Evolutionary conservation across 176 grass and related monocot species (phyloP).

Genomic region (Hsuehochloa calcarea): DNA sequence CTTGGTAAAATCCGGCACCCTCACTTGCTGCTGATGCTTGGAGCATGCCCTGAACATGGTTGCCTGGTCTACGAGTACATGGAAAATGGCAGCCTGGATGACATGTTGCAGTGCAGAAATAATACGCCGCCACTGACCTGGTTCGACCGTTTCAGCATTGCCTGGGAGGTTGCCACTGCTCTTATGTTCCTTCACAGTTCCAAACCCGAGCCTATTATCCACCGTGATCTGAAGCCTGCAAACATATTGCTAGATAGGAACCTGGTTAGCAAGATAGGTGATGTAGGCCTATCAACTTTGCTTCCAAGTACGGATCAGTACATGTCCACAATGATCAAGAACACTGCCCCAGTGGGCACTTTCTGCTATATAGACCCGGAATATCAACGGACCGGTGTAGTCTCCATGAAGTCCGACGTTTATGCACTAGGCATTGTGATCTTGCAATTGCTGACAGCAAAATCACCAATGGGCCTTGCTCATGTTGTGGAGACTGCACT

Average conservation of each 20-base stretch:
- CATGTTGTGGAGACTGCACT: constrained; percentile 57
- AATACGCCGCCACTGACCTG: constrained; percentile 47
- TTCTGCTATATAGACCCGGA: constrained; percentile 98
- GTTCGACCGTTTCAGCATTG: constrained; percentile 69
- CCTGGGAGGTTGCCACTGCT: constrained; percentile 69
- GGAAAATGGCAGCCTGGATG: constrained; percentile 82
- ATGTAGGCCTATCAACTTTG: constrained; percentile 81
- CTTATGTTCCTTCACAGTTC: constrained; percentile 83
- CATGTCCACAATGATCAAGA: constrained; percentile 54
- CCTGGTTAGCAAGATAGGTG: constrained; percentile 79
- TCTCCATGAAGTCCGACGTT: constrained; percentile 72
- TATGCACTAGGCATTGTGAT: constrained; percentile 69
- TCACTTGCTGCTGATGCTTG: constrained; percentile 79
- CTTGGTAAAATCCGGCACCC: constrained; percentile 80
- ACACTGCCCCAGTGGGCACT: constrained; percentile 80
- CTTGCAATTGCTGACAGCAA: constrained; percentile 64
- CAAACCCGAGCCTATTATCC: constrained; percentile 87
- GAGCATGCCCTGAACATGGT: constrained; percentile 77
- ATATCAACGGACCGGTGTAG: constrained; percentile 66
- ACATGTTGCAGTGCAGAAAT: constrained; percentile 58
- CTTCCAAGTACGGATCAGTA: constrained; percentile 39
- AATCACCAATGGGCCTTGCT: constrained; percentile 61
- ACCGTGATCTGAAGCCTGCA: constrained; percentile 69
- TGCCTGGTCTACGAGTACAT: constrained; percentile 75
- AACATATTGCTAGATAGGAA: constrained; percentile 78